Conservation (phyloP, 1,284 basidiomycete species). For the Wallemia hederae region DNA sequence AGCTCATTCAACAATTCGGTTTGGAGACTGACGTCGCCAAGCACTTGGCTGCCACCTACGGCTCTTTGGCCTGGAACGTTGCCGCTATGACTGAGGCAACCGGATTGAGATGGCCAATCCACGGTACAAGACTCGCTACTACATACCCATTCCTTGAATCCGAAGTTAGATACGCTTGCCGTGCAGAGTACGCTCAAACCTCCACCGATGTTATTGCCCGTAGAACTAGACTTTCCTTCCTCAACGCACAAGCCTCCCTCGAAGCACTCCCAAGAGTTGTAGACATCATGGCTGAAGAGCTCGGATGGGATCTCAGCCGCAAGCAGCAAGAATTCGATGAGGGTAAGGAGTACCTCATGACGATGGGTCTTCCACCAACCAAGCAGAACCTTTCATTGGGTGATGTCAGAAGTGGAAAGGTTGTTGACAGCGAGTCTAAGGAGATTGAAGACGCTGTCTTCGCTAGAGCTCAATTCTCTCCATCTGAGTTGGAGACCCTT, state of each 20-base stretch:
- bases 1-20: conserved; percentile 74
- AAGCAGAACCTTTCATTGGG: conserved; percentile 7
- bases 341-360: conserved; percentile 11
- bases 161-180: conserved; percentile 68
- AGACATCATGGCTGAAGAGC: conserved; percentile 67
- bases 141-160: conserved; percentile 78
- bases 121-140: conserved; percentile 44
- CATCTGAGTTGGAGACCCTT: conserved; percentile 6
- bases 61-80: conserved; percentile 86
- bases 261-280: conserved; percentile 60
- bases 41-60: conserved; percentile 77
- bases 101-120: conserved; percentile 50
- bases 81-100: conserved; percentile 52
- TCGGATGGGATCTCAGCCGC: conserved; percentile 37
- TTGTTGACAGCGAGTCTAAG: conserved; percentile 4
- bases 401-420: conserved; percentile 9
- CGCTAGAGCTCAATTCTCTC: conserved; percentile 7
- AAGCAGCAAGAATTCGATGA: conserved; percentile 30
- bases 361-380: conserved; percentile 15
- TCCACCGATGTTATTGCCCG: conserved; percentile 78
- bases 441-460: conserved; percentile 5
- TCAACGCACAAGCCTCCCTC: conserved; percentile 65
- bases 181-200: conserved; percentile 69
- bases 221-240: conserved; percentile 67
- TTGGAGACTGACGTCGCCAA: conserved; percentile 74